Percentiles rank a stretch among this genome's conserved stretches.
These are phyloP conservation scores for Geum urbanum DNA, from an alignment of 306 rosid species.

Conservation along the genomic window DNA sequence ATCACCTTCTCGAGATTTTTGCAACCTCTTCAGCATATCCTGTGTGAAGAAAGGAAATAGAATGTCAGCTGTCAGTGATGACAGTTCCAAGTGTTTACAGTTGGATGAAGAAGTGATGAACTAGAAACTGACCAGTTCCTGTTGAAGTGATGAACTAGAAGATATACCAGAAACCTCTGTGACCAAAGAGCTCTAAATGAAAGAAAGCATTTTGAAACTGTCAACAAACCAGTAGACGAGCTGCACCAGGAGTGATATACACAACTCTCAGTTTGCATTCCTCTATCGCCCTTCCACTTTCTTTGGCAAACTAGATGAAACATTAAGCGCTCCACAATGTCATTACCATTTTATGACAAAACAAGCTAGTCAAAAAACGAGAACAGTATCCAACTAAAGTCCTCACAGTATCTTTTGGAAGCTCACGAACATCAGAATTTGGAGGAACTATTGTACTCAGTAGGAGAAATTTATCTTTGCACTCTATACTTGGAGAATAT, in stretches of 20 bases:
- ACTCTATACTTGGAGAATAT: constrained; percentile 69
- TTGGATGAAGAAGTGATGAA: constrained; percentile 3
- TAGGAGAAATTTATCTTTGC: constrained; percentile 89
- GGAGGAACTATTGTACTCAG: constrained; percentile 75
- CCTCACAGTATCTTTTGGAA: constrained; percentile 66
- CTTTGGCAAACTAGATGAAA: constrained; percentile 68
- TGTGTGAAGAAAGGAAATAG: constrained; percentile 18
- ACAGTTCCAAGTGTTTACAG: neutral
- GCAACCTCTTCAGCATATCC: constrained; percentile 63
- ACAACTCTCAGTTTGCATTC: constrained; percentile 56
- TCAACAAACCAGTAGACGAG: neutral
- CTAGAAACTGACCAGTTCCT: constrained; percentile 58
- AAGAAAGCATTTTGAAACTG: neutral
- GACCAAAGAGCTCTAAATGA: neutral
- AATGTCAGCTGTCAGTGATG: neutral
- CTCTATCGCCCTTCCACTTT: constrained; percentile 39
- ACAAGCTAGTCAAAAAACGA: constrained; percentile 20
- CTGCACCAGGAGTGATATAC: constrained; percentile 41
- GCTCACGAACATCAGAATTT: constrained; percentile 70
- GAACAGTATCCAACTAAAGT: constrained; percentile 15
- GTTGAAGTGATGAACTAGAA: constrained; percentile 63
- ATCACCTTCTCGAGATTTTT: constrained; percentile 42
- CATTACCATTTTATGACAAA: constrained; percentile 6
- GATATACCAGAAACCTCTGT: constrained; percentile 13
- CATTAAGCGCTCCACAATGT: constrained; percentile 6